Evolutionary conservation across 306 rosid genomes (phyloP), one percentile per base, ranked within the genome.

Genomic region (Cucumis cinereus): DNA sequence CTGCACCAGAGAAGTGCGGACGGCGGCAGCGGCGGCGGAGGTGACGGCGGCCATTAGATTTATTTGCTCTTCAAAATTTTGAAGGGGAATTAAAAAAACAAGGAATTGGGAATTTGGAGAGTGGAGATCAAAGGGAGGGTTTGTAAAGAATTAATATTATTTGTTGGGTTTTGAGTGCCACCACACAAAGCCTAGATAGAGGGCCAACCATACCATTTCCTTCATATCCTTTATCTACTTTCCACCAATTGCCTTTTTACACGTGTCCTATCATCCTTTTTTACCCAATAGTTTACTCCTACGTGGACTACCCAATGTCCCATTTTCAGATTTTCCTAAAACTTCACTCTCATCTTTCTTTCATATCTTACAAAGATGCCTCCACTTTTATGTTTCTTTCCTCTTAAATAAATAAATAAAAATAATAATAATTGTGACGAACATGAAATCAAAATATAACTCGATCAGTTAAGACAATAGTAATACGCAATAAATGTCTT

Each of bases 21-120:
- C 49, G 83, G 89, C 77, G 0, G 90, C 84, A 10, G 89, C 67
- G 83, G 89, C 30, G 81, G 78, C 79, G 47, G 99, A 86, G 17
- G 92, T 82, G 83, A 90, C 84, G 84, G 89, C 81, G 82, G 96
- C 96, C 99, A 94, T 94, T 83, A 75, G 55, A 1, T 20, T 62
- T 35, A 1, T 45, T 60, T 60, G 40, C 49, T 73, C 76, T 77
- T 80, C 35, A 35, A 24, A 24, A 45, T 14, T 60, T 41, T 14
- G 22, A 68, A 63, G 36, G 55, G 7, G 15, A 61, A 33, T 35
- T 62, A 41, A 2, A 38, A 4, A 4, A 35, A 12, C 1, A 45
- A 45, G 12, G 4, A 45, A 3, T 12, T 41, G 53, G 53, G 7
- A 47, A 64, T 38, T 35, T 35, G 71, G 49, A 2, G 26, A 63